Evolutionary conservation across 2,329 filamentous ascomycete species (phyloP).

Genomic region (Nemania diffusa): DNA sequence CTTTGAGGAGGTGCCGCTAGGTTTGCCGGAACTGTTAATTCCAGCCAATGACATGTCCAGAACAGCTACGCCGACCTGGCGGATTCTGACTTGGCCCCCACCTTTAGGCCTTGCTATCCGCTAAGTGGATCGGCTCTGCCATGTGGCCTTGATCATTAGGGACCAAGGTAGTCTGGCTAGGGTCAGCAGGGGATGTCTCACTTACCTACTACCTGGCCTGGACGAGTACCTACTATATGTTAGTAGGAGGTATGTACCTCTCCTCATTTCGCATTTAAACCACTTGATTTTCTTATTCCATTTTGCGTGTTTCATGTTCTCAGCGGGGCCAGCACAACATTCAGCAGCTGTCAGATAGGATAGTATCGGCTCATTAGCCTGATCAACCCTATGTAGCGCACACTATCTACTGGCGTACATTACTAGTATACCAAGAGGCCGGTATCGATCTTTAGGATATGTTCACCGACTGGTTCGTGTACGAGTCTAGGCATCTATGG

Average conservation of each 20-base stretch:
- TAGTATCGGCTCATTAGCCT: slow-evolving; percentile 6
- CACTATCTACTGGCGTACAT: too few species aligned
- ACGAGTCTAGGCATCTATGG: slow-evolving; percentile 16
- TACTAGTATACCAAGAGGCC: neutral
- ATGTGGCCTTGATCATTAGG: slow-evolving; percentile 31
- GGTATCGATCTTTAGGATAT: neutral
- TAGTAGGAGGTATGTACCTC: neutral
- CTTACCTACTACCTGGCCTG: too few species aligned
- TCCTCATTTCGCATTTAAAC: slow-evolving; percentile 22
- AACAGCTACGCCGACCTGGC: slow-evolving; percentile 15
- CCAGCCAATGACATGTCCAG: slow-evolving; percentile 19
- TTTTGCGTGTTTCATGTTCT: neutral
- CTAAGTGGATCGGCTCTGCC: slow-evolving; percentile 21
- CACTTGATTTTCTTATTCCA: slow-evolving; percentile 1
- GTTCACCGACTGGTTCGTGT: slow-evolving; percentile 27
- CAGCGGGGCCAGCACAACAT: neutral
- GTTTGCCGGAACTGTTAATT: slow-evolving; percentile 10
- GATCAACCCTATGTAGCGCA: neutral
- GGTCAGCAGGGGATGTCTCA: slow-evolving; percentile 23
- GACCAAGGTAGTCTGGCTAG: slow-evolving; percentile 8
- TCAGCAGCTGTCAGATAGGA: neutral
- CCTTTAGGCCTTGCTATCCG: slow-evolving; percentile 23
- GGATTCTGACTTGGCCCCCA: slow-evolving; percentile 24
- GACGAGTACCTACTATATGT: too few species aligned
- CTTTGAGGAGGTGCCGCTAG: slow-evolving; percentile 8